phyloP scores from a whole-genome alignment of 2,329 filamentous ascomycete genomes.

The Hypoxylon sp. region DNA sequence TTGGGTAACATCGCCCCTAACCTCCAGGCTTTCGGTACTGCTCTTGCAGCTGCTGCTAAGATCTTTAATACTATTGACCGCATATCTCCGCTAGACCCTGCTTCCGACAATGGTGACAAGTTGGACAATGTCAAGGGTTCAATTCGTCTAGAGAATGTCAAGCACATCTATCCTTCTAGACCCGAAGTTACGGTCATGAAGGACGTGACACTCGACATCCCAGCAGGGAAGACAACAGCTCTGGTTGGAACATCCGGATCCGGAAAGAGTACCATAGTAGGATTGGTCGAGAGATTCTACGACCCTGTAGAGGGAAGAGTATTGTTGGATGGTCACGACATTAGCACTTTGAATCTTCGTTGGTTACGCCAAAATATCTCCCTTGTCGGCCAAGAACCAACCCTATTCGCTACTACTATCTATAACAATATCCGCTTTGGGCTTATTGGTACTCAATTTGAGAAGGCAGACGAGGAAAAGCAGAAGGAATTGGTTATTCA shows the following conservation, averaged over 20 bases:
- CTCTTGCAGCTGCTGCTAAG: slow-evolving; percentile 84
- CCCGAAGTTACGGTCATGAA: slow-evolving; percentile 91
- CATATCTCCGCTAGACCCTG: slow-evolving; percentile 81
- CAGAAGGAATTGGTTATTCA: slow-evolving; percentile 76
- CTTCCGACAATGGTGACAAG: slow-evolving; percentile 73
- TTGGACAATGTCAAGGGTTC: slow-evolving; percentile 77
- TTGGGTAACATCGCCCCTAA: slow-evolving; percentile 89
- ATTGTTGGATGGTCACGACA: slow-evolving; percentile 82
- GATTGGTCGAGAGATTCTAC: slow-evolving; percentile 93
- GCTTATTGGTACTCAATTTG: slow-evolving; percentile 82
- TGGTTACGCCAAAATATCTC: slow-evolving; percentile 95
- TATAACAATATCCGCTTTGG: slow-evolving; percentile 91
- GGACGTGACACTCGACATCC: slow-evolving; percentile 79
- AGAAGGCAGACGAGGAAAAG: slow-evolving; percentile 72
- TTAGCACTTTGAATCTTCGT: slow-evolving; percentile 81
- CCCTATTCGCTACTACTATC: slow-evolving; percentile 89
- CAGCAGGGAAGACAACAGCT: slow-evolving; percentile 90
- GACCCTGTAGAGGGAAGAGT: slow-evolving; percentile 83
- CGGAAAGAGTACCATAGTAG: slow-evolving; percentile 94
- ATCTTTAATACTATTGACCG: slow-evolving; percentile 96
- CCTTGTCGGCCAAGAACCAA: slow-evolving; percentile 91
- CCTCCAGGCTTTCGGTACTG: slow-evolving; percentile 83
- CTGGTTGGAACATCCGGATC: slow-evolving; percentile 93
- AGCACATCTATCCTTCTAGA: slow-evolving; percentile 93
- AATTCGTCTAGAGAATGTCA: slow-evolving; percentile 82